phyloP scores from a whole-genome alignment of 1,284 basidiomycete species.

The Moniliella sp. region DNA sequence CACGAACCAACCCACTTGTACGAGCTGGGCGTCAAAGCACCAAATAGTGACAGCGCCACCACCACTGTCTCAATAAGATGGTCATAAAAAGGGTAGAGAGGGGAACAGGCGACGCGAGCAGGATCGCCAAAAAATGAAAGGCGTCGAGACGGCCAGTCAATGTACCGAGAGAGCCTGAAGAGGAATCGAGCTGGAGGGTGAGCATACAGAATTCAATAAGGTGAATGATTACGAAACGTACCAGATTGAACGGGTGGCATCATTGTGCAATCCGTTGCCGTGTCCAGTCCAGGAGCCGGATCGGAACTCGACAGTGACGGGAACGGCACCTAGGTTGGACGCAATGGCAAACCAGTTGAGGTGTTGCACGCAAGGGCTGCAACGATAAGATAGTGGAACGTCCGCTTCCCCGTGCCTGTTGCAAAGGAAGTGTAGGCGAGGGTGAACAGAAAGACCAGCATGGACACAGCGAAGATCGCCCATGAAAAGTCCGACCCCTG shows the following conservation, averaged over 20 bases:
- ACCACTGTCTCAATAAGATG: conserved; percentile 40
- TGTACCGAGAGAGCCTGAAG: too few species aligned
- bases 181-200: too few species aligned
- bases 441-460: too few species aligned
- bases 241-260: conserved; percentile 43
- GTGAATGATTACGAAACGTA: too few species aligned
- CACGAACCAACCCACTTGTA: conserved; percentile 41
- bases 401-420: too few species aligned
- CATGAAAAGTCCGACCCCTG: too few species aligned
- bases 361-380: conserved; percentile 29
- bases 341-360: conserved; percentile 41
- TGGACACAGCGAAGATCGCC: too few species aligned
- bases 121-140: conserved; percentile 41
- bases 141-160: conserved; percentile 39
- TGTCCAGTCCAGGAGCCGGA: too few species aligned
- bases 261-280: too few species aligned
- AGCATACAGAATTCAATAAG: too few species aligned
- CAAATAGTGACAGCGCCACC: conserved; percentile 42
- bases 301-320: conserved; percentile 40
- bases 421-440: too few species aligned
- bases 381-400: conserved; percentile 38
- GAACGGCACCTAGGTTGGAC: conserved; percentile 43
- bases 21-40: conserved; percentile 38
- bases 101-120: conserved; percentile 42
- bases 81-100: conserved; percentile 41